Base-by-base conservation (phyloP, 148 eudicot species). In the Linanthus parryae region DNA sequence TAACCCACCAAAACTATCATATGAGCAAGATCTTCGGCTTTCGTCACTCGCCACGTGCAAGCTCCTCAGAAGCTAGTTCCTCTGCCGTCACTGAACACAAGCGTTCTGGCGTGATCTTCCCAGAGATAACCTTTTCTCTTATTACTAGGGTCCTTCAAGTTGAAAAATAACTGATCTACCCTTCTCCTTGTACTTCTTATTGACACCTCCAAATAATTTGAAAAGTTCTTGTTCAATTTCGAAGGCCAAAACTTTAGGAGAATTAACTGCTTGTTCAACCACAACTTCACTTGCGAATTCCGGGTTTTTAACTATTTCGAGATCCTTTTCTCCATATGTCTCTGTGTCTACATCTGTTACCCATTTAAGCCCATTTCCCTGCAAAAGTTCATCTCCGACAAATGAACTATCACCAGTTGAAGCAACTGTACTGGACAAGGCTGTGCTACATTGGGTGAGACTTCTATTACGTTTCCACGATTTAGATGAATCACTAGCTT, bases 21-120 rank as follows among this genome's bases (percentile, higher is more conserved):
- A 50, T 82, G 75, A 49, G 73, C 91, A 16, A 81, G 75, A 56
- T 84, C 94, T 68, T 92, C 84, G 18, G 96, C 95, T 66, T 92
- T 92, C 27, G 99, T 95, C 48, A 74, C 82, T 44, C 99, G 85
- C 99, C 99, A 92, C 69, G 87, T 54, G 96, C 79, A 51, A 92
- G 89, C 79, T 92, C 91, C 77, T 82, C 74, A 0, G 99, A 92
- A 57, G 96, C 99, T 62, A 92, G 94, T 70, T 92, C 99, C 66
- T 92, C 96, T 31, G 96, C 85, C 15, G 91, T 75, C 99, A 92
- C 88, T 13, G 96, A 80, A 68, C 96, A 92, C 59, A 92, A 62
- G 16, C 78, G 78, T 43, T 84, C 88, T 16, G 96, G 99, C 12
- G 88, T 43, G 48, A 92, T 82, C 21, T 71, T 82, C 33, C 99